These are phyloP conservation scores for Aspergillus arachidicola DNA, from an alignment of 2,329 filamentous ascomycete species.

Conservation along the genomic window DNA sequence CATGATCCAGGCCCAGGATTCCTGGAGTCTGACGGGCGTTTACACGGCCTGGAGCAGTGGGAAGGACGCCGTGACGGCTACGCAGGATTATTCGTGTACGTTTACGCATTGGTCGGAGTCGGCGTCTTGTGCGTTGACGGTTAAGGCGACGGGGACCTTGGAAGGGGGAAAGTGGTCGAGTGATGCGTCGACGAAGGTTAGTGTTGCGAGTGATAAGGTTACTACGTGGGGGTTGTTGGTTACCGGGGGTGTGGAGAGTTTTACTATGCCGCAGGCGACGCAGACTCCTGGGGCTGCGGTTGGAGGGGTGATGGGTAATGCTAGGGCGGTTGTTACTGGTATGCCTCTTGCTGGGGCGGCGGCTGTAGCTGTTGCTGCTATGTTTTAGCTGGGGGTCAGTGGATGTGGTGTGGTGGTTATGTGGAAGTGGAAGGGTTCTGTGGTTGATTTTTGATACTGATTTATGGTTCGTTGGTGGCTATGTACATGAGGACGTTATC, in stretches of 20 bases:
- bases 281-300: conserved; percentile 22
- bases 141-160: conserved; percentile 9
- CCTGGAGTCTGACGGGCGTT: conserved; percentile 20
- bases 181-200: neutral
- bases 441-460: neutral
- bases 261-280: conserved; percentile 22
- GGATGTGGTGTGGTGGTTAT: too few species aligned
- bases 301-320: conserved; percentile 6
- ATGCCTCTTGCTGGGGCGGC: conserved; percentile 28
- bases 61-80: conserved; percentile 23
- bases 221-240: conserved; percentile 20
- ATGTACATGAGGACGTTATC: neutral
- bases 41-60: conserved; percentile 22
- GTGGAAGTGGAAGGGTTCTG: neutral
- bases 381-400: conserved; percentile 3
- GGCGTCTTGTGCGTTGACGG: conserved; percentile 24
- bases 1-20: conserved; percentile 26
- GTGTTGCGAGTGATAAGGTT: neutral
- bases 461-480: neutral
- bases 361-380: conserved; percentile 18
- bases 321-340: conserved; percentile 25
- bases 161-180: neutral
- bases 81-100: conserved; percentile 19
- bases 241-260: conserved; percentile 22
- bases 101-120: conserved; percentile 19